A percentile compares a stretch with the other conserved stretches of the same genome.
phyloP scores from a whole-genome alignment of 768 basidiomycete species.

The Mycena pura region DNA sequence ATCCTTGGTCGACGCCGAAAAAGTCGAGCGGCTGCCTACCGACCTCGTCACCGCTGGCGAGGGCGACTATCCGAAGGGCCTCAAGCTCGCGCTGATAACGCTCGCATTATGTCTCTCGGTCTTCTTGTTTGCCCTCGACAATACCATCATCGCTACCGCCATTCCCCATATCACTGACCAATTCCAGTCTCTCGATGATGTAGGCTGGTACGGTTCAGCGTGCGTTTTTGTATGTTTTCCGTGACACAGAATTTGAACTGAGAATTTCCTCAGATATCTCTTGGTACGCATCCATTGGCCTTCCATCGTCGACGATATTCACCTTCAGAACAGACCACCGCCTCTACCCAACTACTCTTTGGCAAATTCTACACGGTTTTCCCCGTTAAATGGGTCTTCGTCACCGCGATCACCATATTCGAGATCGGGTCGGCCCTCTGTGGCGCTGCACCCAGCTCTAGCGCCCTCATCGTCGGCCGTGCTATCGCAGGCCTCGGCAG shows the following conservation, averaged over 20 bases:
- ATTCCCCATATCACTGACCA: too few relatives aligned
- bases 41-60: background rate
- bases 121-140: slow-evolving; percentile 14
- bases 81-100: background rate
- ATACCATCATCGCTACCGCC: background rate
- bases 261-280: background rate
- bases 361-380: slow-evolving; percentile 30
- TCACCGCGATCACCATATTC: slow-evolving; percentile 39
- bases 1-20: too few relatives aligned
- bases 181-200: too few relatives aligned
- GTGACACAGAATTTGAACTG: background rate
- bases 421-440: slow-evolving; percentile 53
- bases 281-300: background rate
- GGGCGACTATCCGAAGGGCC: background rate
- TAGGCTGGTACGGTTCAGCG: too few relatives aligned
- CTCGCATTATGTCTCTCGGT: slow-evolving; percentile 10
- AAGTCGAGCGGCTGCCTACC: too few relatives aligned
- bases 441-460: slow-evolving; percentile 38
- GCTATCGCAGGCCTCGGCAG: too few relatives aligned
- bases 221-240: too few relatives aligned
- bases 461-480: slow-evolving; percentile 47
- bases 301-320: background rate
- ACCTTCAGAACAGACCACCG: slow-evolving; percentile 24
- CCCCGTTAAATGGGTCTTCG: slow-evolving; percentile 20
- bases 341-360: slow-evolving; percentile 26